Conservation (phyloP, 805 yeast species). For the Hanseniaspora nectarophila region DNA sequence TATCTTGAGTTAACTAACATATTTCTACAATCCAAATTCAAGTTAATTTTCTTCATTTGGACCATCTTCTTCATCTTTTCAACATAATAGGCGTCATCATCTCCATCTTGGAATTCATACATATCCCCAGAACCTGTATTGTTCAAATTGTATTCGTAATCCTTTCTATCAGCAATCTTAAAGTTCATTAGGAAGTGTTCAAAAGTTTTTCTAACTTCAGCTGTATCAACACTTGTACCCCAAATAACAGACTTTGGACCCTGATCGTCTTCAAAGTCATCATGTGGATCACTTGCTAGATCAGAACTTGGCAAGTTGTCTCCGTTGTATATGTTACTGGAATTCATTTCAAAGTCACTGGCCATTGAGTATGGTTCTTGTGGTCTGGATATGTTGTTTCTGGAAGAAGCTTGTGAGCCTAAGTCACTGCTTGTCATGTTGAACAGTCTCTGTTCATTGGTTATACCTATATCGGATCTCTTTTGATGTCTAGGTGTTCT, state of each 20-base stretch:
- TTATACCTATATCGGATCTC: slow-evolving; percentile 9
- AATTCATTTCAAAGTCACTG: slow-evolving; percentile 13
- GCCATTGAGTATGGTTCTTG: slow-evolving; percentile 18
- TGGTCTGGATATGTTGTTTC: slow-evolving; percentile 14
- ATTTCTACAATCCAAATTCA: slow-evolving; percentile 76
- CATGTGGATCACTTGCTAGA: slow-evolving; percentile 16
- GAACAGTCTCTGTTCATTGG: slow-evolving; percentile 7
- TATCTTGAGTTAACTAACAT: slow-evolving; percentile 65
- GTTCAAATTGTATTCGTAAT: slow-evolving; percentile 30
- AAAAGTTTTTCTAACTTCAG: slow-evolving; percentile 70
- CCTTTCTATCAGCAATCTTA: slow-evolving; percentile 60
- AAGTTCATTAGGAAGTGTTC: slow-evolving; percentile 75
- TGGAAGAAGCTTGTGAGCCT: neutral
- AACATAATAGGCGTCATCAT: slow-evolving; percentile 63
- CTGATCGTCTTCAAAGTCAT: neutral
- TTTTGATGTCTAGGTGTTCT: slow-evolving; percentile 14
- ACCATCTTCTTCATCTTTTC: slow-evolving; percentile 63
- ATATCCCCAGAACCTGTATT: slow-evolving; percentile 23
- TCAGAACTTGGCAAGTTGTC: slow-evolving; percentile 19
- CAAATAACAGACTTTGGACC: slow-evolving; percentile 88
- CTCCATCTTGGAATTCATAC: slow-evolving; percentile 25
- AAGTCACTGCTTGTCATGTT: slow-evolving; percentile 11
- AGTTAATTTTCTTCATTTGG: slow-evolving; percentile 63
- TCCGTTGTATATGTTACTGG: slow-evolving; percentile 6
- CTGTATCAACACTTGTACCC: slow-evolving; percentile 95